A percentile compares a stretch with the other conserved stretches of the same genome.
phyloP scores from a whole-genome alignment of 2,329 filamentous ascomycete species.

The Neodidymelliopsis sp. region DNA sequence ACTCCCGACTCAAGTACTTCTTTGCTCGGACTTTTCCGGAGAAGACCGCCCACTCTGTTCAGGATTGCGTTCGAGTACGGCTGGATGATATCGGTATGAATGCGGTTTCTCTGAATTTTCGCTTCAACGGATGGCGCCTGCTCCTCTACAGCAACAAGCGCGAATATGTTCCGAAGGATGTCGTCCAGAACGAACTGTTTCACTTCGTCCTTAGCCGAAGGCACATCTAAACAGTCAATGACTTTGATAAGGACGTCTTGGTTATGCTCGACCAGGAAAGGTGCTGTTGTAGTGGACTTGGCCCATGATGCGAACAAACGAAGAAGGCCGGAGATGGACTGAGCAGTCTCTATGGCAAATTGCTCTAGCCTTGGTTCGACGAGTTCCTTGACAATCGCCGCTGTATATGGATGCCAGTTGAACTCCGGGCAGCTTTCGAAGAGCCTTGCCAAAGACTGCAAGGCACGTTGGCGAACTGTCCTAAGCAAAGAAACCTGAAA shows the following conservation, averaged over 20 bases:
- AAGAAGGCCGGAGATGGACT: slow-evolving; percentile 84
- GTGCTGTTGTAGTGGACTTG: slow-evolving; percentile 67
- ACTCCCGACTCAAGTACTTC: slow-evolving; percentile 82
- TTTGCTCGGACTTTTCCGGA: slow-evolving; percentile 69
- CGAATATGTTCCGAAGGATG: slow-evolving; percentile 66
- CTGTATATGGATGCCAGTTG: slow-evolving; percentile 75
- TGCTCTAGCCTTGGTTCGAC: slow-evolving; percentile 79
- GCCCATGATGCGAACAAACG: slow-evolving; percentile 85
- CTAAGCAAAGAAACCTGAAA: slow-evolving; percentile 66
- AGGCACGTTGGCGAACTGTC: slow-evolving; percentile 72
- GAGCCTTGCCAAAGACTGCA: slow-evolving; percentile 82
- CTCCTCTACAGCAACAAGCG: slow-evolving; percentile 24
- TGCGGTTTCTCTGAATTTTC: slow-evolving; percentile 60
- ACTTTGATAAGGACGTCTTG: slow-evolving; percentile 70
- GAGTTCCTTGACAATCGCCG: slow-evolving; percentile 75
- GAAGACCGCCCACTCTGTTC: slow-evolving; percentile 56
- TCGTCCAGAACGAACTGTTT: slow-evolving; percentile 79
- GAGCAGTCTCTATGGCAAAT: slow-evolving; percentile 83
- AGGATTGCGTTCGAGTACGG: slow-evolving; percentile 74
- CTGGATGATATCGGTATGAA: slow-evolving; percentile 59
- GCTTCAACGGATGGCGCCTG: slow-evolving; percentile 51
- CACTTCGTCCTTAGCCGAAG: slow-evolving; percentile 84
- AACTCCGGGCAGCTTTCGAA: slow-evolving; percentile 76
- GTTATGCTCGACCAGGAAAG: slow-evolving; percentile 73
- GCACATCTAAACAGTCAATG: slow-evolving; percentile 73